Evolutionary conservation across 176 grass and related monocot species (phyloP), one percentile per base, ranked within the genome.

Genomic region (Ensete glaucum): DNA sequence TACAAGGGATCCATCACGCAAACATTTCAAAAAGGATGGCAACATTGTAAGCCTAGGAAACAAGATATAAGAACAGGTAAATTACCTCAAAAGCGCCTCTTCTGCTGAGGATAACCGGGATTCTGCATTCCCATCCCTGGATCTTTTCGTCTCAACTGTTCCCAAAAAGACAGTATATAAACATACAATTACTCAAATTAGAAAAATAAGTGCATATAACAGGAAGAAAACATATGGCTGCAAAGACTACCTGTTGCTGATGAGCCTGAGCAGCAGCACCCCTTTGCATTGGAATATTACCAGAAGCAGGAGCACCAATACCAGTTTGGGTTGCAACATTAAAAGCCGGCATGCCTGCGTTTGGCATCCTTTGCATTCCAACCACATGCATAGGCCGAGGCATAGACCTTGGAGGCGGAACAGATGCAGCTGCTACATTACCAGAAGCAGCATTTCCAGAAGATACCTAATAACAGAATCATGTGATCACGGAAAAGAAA

Each of bases 61-160:
- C 9, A 11, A 13, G 23, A 65, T 27, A 15, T 11, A 26, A 14
- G 1, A 24, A 12, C 1, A 1, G 2, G 23, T 3, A 59, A 52
- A 26, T 73, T 80, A 48, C 52, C 50, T 98, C 81, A 89, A 79
- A 89, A 98, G 6, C 95, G 86, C 27, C 95, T 94, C 68, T 91
- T 98, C 73, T 91, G 94, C 67, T 93, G 95, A 34, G 95, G 95
- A 71, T 98, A 98, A 63, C 87, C 90, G 26, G 90, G 86, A 82
- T 98, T 98, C 73, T 91, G 95, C 95, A 91, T 84, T 51, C 86
- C 84, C 82, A 86, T 83, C 22, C 89, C 87, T 79, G 88, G 88
- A 86, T 98, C 95, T 82, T 88, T 91, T 76, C 95, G 87, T 86
- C 90, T 89, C 86, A 89, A 81, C 88, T 91, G 80, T 73, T 74